Base-by-base conservation (phyloP, 257 asterid species). In the Fraxinus pennsylvanica region DNA sequence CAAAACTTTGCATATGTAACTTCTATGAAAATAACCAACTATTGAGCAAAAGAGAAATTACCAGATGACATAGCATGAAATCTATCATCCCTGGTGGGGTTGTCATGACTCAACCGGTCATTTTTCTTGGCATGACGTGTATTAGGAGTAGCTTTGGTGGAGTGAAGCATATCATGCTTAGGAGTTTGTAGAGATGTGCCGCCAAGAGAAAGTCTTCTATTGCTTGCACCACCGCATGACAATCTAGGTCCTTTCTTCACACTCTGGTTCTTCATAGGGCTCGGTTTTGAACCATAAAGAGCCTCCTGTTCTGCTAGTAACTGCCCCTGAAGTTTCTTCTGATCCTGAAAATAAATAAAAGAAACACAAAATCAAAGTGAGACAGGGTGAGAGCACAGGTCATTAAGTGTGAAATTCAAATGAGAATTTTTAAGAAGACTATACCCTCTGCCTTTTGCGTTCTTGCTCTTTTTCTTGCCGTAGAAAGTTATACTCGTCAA, bases 381-480 rank as follows among this genome's bases (percentile, higher is more conserved):
- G 54, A 74, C 71, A 78, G 74, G 57, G 36, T 43, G 15, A 43
- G 43, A 77, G 35, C 27, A 71, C n/a, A 43, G 22, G 68, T 61
- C 30, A 61, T 21, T 25, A 7, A 61, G 25, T 61, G 61, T 38
- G 33, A 74, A 78, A 74, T 54, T 2, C 33, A 15, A 15, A 74
- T 50, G 70, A 22, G 38, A 38, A 19, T 71, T 22, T 9, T n/a
- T 6, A 61, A 22, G 32, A 68, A 38, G 39, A 74, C 27, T 68
- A 45, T 91, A 95, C 98, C 93, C 98, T 87, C 83, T 88, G 94
- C 76, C 97, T 85, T 85, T 93, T 96, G 80, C 88, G 97, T 78
- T 93, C 98, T 69, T 83, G 82, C 83, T 96, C 99, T 77, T 92
- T 93, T 83, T 93, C 99, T 80, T 93, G 93, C 81, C 93, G 86